Percentiles rank a stretch among this genome's conserved stretches.
These are phyloP conservation scores for Acacia melanoxylon DNA, from an alignment of 306 rosid genomes.

Conservation along the genomic window DNA sequence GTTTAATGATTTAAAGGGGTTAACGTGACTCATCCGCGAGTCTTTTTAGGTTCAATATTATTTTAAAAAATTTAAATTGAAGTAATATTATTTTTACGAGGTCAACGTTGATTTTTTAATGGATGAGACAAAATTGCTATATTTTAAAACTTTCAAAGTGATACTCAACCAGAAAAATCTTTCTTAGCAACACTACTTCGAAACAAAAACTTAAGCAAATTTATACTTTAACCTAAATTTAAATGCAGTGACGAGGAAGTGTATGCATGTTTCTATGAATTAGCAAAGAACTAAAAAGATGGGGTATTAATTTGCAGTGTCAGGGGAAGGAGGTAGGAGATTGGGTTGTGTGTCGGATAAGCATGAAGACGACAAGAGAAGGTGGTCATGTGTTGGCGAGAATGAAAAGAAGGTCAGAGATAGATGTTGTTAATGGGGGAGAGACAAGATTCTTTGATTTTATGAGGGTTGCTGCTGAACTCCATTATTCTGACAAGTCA, in stretches of 20 bases:
- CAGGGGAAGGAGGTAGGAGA: constrained; percentile 46
- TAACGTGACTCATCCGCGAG: too few relatives aligned
- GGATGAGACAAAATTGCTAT: too few relatives aligned
- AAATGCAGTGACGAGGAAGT: neutral
- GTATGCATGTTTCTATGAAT: neutral
- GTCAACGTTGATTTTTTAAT: too few relatives aligned
- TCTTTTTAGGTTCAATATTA: neutral
- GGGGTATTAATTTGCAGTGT: constrained; percentile 32
- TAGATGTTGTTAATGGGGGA: neutral
- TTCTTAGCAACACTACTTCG: too few relatives aligned
- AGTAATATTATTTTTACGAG: too few relatives aligned
- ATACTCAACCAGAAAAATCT: too few relatives aligned
- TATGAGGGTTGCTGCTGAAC: constrained; percentile 23
- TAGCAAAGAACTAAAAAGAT: neutral
- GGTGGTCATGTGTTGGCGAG: constrained; percentile 1
- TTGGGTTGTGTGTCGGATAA: constrained; percentile 80
- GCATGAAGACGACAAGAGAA: constrained; percentile 48
- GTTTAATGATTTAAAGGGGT: too few relatives aligned
- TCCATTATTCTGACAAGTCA: constrained; percentile 37
- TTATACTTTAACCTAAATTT: too few relatives aligned
- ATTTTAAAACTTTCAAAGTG: too few relatives aligned
- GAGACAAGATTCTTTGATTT: constrained; percentile 45
- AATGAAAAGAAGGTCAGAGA: constrained; percentile 4
- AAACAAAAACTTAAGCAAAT: too few relatives aligned
- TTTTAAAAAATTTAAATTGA: too few relatives aligned